Evolutionary conservation across 352 stramenopile species (phyloP).

Genomic region (Globisporangium abappressorium): DNA sequence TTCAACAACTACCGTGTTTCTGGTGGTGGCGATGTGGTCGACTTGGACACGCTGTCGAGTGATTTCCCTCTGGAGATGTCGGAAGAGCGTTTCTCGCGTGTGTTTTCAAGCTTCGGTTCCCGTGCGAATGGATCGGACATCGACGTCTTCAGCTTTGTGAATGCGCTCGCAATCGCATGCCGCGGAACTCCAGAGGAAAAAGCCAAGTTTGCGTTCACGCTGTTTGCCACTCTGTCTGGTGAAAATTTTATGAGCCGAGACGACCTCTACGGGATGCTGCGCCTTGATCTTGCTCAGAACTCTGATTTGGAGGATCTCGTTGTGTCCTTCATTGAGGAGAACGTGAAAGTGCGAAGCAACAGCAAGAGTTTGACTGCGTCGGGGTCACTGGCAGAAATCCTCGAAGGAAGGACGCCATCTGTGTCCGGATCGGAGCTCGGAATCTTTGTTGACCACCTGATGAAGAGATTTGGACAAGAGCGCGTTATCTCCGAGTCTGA

Average conservation of each 20-base stretch:
- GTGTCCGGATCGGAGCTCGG: slow-evolving; percentile 79
- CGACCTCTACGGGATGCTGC: slow-evolving; percentile 82
- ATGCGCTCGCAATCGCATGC: slow-evolving; percentile 73
- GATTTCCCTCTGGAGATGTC: slow-evolving; percentile 87
- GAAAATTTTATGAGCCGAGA: slow-evolving; percentile 67
- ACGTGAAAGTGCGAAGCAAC: slow-evolving; percentile 39
- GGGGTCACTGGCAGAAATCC: slow-evolving; percentile 46
- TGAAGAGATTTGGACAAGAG: slow-evolving; percentile 52
- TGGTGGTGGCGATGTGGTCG: slow-evolving; percentile 59
- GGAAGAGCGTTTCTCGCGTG: slow-evolving; percentile 67
- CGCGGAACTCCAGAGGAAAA: slow-evolving; percentile 72
- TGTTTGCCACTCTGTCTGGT: slow-evolving; percentile 61
- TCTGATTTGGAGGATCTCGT: slow-evolving; percentile 65
- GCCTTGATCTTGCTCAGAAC: slow-evolving; percentile 78
- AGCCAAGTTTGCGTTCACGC: slow-evolving; percentile 72
- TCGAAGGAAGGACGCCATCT: slow-evolving; percentile 59
- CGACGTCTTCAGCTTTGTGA: slow-evolving; percentile 87
- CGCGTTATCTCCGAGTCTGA: slow-evolving; percentile 24
- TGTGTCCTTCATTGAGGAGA: slow-evolving; percentile 59
- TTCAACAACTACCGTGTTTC: slow-evolving; percentile 84
- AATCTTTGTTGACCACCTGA: slow-evolving; percentile 73
- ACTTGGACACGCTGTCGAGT: slow-evolving; percentile 71
- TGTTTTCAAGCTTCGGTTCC: slow-evolving; percentile 79
- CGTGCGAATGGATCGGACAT: slow-evolving; percentile 79
- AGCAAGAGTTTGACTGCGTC: slow-evolving; percentile 43